Evolutionary conservation across 176 grass and related monocot species (phyloP).

Genomic region (Avena insularis): DNA sequence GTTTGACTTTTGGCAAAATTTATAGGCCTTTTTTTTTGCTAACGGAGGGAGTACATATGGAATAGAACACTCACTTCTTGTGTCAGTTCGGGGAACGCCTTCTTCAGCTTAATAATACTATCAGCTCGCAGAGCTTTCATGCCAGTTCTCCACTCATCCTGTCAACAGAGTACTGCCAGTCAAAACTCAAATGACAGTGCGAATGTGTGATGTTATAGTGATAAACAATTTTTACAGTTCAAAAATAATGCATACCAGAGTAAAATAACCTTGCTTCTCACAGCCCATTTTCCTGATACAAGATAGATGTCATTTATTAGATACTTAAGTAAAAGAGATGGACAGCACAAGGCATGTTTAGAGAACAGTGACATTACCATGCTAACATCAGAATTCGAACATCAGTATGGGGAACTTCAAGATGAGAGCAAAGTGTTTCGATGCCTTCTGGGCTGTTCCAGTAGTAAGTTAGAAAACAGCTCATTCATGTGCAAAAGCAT

Average conservation of each 20-base stretch:
- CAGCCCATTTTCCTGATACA: constrained; percentile 92
- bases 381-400: constrained; percentile 99
- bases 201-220: background rate
- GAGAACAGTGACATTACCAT: constrained; percentile 63
- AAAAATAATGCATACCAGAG: constrained; percentile 68
- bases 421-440: constrained; percentile 81
- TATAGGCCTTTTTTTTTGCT: too few relatives aligned
- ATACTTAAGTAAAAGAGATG: constrained; percentile 35
- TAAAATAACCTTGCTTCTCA: constrained; percentile 96
- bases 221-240: constrained; percentile 14
- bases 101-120: constrained; percentile 92
- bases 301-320: constrained; percentile 30
- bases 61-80: constrained; percentile 77
- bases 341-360: background rate
- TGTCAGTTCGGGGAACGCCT: constrained; percentile 84
- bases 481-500: background rate
- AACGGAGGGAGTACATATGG: background rate
- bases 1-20: too few relatives aligned
- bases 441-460: constrained; percentile 93
- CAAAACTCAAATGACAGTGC: constrained; percentile 26
- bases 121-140: constrained; percentile 92
- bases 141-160: constrained; percentile 96
- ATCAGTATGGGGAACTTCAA: constrained; percentile 95
- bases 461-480: background rate
- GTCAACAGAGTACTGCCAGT: constrained; percentile 37